phyloP scores from a whole-genome alignment of 192 early-diverging fungal species.

The Physocladia obscura region DNA sequence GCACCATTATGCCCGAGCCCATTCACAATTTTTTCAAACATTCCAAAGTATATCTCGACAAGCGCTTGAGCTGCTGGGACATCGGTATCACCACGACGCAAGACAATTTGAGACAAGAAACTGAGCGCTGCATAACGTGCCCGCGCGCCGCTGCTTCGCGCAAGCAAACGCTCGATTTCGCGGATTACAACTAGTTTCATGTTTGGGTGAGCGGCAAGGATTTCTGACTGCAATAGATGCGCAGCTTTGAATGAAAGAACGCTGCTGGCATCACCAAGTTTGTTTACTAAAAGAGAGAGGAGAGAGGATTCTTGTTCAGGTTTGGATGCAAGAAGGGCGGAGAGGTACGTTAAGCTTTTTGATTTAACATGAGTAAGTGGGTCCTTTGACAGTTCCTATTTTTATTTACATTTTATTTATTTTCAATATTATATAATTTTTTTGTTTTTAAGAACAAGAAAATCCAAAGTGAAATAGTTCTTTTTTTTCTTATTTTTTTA shows the following conservation, averaged over 20 bases:
- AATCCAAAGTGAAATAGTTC: too few relatives aligned
- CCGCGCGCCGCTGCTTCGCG: conserved; percentile 72
- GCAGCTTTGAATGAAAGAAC: conserved; percentile 84
- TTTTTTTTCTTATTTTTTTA: too few relatives aligned
- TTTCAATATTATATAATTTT: too few relatives aligned
- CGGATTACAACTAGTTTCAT: conserved; percentile 88
- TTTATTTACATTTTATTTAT: too few relatives aligned
- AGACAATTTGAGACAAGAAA: conserved; percentile 88
- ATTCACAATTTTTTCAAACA: conserved; percentile 82
- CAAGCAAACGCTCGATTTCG: conserved; percentile 84
- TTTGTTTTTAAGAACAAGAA: too few relatives aligned
- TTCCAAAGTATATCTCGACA: conserved; percentile 85
- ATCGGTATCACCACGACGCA: conserved; percentile 66
- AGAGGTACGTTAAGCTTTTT: conserved; percentile 74
- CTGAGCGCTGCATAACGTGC: conserved; percentile 90
- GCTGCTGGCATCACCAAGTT: conserved; percentile 88
- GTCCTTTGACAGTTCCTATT: conserved; percentile 78
- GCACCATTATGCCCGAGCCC: not conserved
- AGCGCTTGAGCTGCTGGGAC: conserved; percentile 75
- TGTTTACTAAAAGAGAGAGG: conserved; percentile 88
- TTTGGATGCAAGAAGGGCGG: conserved; percentile 76
- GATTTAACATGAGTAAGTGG: conserved; percentile 79
- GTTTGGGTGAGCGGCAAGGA: conserved; percentile 76
- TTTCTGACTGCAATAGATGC: conserved; percentile 67
- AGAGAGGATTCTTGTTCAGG: conserved; percentile 97